These are phyloP conservation scores for Saccharomycopsis selenospora DNA, from an alignment of 805 yeast genomes.

Conservation along the genomic window DNA sequence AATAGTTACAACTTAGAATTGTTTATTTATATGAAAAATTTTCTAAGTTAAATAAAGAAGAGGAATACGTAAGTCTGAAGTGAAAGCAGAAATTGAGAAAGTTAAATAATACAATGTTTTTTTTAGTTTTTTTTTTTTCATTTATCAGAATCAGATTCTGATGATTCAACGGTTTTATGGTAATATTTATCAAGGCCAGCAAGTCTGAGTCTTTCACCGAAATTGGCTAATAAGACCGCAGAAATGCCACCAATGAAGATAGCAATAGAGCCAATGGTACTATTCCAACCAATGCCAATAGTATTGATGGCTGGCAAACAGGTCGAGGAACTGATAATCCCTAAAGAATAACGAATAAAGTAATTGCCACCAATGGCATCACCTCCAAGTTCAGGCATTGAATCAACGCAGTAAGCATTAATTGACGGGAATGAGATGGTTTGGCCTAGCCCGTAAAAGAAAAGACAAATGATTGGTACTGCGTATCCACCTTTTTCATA, in stretches of 20 bases:
- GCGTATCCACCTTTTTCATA: constrained; percentile 48
- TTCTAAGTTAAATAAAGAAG: too few species aligned
- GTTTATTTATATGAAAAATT: too few species aligned
- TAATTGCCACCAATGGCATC: constrained; percentile 53
- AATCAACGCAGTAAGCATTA: constrained; percentile 53
- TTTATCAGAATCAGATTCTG: too few species aligned
- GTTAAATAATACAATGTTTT: too few species aligned
- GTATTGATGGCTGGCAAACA: constrained; percentile 38
- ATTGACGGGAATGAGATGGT: constrained; percentile 44
- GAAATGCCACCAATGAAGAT: constrained; percentile 34
- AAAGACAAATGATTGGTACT: constrained; percentile 44
- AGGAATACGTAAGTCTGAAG: too few species aligned
- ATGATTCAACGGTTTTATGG: too few species aligned
- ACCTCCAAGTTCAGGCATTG: constrained; percentile 46
- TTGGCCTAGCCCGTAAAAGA: constrained; percentile 43
- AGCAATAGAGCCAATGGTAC: constrained; percentile 41
- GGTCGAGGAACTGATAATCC: constrained; percentile 45
- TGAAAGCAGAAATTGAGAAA: too few species aligned
- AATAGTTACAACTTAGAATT: too few species aligned
- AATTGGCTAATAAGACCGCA: constrained; percentile 30
- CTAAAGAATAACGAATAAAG: constrained; percentile 41
- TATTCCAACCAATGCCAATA: constrained; percentile 53
- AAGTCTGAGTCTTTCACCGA: constrained; percentile 35
- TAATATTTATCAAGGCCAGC: not conserved
- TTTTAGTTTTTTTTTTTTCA: too few species aligned